phyloP scores from a whole-genome alignment of 23 red algal genomes.

The Agarophyton chilense region DNA sequence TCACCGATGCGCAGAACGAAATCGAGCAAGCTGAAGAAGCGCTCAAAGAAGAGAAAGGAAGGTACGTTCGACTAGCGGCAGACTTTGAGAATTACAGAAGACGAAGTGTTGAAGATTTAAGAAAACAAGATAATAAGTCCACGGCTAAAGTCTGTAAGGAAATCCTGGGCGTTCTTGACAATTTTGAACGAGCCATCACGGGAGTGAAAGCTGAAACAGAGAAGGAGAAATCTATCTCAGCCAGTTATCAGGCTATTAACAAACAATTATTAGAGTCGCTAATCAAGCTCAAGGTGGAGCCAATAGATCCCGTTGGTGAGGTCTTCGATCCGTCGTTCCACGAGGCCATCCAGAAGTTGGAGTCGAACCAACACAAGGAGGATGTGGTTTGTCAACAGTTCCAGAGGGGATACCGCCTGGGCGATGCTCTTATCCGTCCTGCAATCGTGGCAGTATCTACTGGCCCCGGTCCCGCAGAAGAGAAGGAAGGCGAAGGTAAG shows the following conservation, averaged over 20 bases:
- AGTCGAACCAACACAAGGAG: slow-evolving; percentile 74
- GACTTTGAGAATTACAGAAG: slow-evolving; percentile 97
- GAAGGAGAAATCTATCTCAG: slow-evolving; percentile 67
- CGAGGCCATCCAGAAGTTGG: slow-evolving; percentile 84
- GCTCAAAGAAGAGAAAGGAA: slow-evolving; percentile 74
- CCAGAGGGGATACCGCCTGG: slow-evolving; percentile 84
- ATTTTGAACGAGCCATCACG: slow-evolving; percentile 88
- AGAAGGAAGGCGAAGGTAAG: neutral
- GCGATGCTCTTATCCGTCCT: slow-evolving; percentile 66
- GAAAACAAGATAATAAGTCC: slow-evolving; percentile 44
- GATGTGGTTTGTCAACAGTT: slow-evolving; percentile 80
- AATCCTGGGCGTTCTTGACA: slow-evolving; percentile 84
- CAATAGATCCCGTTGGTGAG: slow-evolving; percentile 79
- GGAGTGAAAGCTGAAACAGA: slow-evolving; percentile 68
- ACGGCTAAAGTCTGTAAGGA: slow-evolving; percentile 75
- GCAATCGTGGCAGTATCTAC: slow-evolving; percentile 74
- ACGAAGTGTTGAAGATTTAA: slow-evolving; percentile 75
- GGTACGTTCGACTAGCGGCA: slow-evolving; percentile 86
- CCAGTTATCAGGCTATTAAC: slow-evolving; percentile 81
- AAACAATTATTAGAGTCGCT: slow-evolving; percentile 81
- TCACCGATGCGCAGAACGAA: slow-evolving; percentile 42
- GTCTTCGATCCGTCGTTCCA: slow-evolving; percentile 86
- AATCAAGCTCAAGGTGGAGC: slow-evolving; percentile 83
- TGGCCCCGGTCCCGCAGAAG: slow-evolving; percentile 64
- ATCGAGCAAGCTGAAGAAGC: slow-evolving; percentile 28